Conservation (phyloP, 305 asterid genomes). For the Solanum hybrid region DNA sequence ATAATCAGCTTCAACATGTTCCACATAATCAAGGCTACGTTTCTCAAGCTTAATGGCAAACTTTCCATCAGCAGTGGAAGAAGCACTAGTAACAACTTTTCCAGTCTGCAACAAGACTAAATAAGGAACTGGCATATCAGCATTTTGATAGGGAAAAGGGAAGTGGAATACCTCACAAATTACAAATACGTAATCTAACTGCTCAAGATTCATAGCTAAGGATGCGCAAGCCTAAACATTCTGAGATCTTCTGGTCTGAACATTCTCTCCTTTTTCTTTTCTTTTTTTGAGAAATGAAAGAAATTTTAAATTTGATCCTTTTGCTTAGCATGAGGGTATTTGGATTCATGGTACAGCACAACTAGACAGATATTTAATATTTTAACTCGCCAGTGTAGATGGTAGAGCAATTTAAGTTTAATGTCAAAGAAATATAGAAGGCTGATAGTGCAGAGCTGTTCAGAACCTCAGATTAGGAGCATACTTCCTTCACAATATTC, state of each 20-base stretch:
- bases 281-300: neutral
- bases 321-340: neutral
- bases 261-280: neutral
- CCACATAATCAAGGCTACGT: conserved; percentile 48
- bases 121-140: conserved; percentile 22
- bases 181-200: neutral
- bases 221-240: neutral
- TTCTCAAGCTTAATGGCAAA: conserved; percentile 62
- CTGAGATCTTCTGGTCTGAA: neutral
- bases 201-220: neutral
- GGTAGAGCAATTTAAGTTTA: neutral
- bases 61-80: conserved; percentile 39
- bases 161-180: neutral
- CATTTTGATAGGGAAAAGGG: neutral
- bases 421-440: neutral
- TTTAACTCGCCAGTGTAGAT: neutral
- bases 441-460: neutral
- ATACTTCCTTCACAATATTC: neutral
- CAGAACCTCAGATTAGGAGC: neutral
- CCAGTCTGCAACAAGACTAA: conserved; percentile 78
- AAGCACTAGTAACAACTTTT: conserved; percentile 60
- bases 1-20: conserved; percentile 59
- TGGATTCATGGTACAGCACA: neutral
- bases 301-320: neutral
- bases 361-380: neutral